Evolutionary conservation across 2,329 filamentous ascomycete genomes (phyloP), one percentile per base, ranked within the genome.

Genomic region (Podosphaera aphanis): DNA sequence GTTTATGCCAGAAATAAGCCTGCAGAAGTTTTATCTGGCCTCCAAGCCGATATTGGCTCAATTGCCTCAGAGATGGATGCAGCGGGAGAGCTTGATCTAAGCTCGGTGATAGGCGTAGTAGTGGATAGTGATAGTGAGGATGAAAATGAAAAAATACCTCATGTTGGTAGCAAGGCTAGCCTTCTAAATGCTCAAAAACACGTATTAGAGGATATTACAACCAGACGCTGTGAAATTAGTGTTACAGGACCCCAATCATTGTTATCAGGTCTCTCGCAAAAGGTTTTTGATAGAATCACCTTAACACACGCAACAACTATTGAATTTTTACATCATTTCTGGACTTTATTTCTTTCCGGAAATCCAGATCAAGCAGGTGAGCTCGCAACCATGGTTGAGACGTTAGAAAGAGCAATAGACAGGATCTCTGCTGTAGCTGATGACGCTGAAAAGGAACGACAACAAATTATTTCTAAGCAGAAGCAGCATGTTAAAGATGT

Each of bases 261-360:
- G 31, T 43, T 57, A 11, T 52, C 61, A 27, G 69, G 68, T 3
- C 60, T 73, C 15, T 65, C 69, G 1, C 51, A 62, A 7, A 54
- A 60, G 2, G 64, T 75, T 1, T 76, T 74, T 51, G 75, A 80
- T 52, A 70, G 70, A 16, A 57, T 82, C n/a, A 68, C 66, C 11
- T 68, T 81, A 46, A 93, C 88, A 0, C 85, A 95, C 59, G 86
- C 86, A 45, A 98, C 90, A 0, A 92, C 84, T 0, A 79, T 83
- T 33, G 90, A 98, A 58, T 98, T 95, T 56, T 66, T 98, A n/a
- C 83, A 88, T 55, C 92, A 95, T 60, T 98, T 98, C 65, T 98
- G 88, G 88, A 72, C 74, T 29, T 77, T 86, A 0, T 98, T 93
- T 57, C 69, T 93, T 21, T 94, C 86, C 0, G 88, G 86, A 13